Evolutionary conservation across 345 rosid genomes (phyloP).

Genomic region (Zanthoxylum bungeanum): DNA sequence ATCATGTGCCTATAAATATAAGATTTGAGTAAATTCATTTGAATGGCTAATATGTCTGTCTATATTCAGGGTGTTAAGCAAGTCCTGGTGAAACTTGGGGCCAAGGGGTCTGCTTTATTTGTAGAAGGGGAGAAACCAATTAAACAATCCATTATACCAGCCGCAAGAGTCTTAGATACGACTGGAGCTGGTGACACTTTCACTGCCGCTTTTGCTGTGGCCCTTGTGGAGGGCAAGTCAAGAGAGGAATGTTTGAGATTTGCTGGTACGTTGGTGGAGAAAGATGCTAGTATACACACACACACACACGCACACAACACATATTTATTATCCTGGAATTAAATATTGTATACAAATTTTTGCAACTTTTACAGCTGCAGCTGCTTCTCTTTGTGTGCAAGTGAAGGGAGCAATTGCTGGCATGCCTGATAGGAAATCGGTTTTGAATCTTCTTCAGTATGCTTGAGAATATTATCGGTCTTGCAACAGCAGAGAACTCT

Average conservation of each 20-base stretch:
- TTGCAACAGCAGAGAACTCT: neutral
- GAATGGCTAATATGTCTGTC: neutral
- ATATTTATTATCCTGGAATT: neutral
- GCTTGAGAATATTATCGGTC: conserved; percentile 17
- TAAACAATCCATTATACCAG: conserved; percentile 66
- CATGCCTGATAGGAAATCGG: conserved; percentile 79
- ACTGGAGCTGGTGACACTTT: conserved; percentile 99
- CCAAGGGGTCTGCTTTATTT: conserved; percentile 79
- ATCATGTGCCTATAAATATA: neutral
- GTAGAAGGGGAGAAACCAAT: conserved; percentile 68
- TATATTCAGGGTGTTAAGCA: conserved; percentile 86
- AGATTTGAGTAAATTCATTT: neutral
- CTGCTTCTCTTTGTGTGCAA: conserved; percentile 95
- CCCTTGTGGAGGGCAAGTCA: conserved; percentile 79
- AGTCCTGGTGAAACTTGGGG: conserved; percentile 89
- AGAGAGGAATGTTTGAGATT: conserved; percentile 73
- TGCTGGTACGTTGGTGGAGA: conserved; percentile 59
- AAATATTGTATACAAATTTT: neutral
- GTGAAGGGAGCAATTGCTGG: conserved; percentile 93
- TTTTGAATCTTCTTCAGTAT: conserved; percentile 56
- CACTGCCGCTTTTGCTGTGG: conserved; percentile 95
- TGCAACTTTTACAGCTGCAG: conserved; percentile 60
- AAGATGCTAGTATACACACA: neutral
- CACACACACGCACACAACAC: neutral
- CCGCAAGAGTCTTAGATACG: conserved; percentile 73